These are phyloP conservation scores for Penstemon eatonii DNA, from an alignment of 257 asterid genomes.

Conservation along the genomic window DNA sequence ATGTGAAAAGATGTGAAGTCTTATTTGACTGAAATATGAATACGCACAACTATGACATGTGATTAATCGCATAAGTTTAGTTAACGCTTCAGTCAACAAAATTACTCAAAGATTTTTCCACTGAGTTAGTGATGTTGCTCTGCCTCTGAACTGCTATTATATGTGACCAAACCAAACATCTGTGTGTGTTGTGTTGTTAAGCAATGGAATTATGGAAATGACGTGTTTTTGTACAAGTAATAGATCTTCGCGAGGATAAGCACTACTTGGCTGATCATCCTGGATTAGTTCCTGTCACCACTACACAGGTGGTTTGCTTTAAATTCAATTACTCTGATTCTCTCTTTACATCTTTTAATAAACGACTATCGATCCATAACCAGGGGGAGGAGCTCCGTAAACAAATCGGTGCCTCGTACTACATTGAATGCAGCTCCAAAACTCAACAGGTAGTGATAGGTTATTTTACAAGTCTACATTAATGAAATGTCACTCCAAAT, in stretches of 20 bases:
- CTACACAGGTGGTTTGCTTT: constrained; percentile 60
- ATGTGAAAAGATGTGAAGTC: no score
- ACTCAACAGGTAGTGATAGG: constrained; percentile 77
- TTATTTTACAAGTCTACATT: not conserved
- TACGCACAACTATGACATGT: no score
- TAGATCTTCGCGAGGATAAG: constrained; percentile 95
- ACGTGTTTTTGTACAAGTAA: constrained; percentile 17
- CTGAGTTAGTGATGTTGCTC: not conserved
- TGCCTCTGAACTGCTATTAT: not conserved
- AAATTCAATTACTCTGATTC: constrained; percentile 13
- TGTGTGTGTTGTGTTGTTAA: no score
- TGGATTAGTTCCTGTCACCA: constrained; percentile 79
- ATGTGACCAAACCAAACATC: no score
- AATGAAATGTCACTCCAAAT: not conserved
- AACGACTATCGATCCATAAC: constrained; percentile 21
- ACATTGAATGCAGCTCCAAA: constrained; percentile 94
- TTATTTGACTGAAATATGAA: no score
- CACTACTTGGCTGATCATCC: constrained; percentile 93
- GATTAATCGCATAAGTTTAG: no score
- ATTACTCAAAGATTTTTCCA: no score
- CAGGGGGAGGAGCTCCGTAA: constrained; percentile 97
- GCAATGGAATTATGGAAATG: not conserved
- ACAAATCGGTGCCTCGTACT: constrained; percentile 81
- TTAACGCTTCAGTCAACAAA: no score
- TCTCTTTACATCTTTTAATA: constrained; percentile 4